Percentiles rank a stretch among this genome's conserved stretches.
These are phyloP conservation scores for Rhizopogon sp. DNA, from an alignment of 768 basidiomycete genomes.

Conservation along the genomic window DNA sequence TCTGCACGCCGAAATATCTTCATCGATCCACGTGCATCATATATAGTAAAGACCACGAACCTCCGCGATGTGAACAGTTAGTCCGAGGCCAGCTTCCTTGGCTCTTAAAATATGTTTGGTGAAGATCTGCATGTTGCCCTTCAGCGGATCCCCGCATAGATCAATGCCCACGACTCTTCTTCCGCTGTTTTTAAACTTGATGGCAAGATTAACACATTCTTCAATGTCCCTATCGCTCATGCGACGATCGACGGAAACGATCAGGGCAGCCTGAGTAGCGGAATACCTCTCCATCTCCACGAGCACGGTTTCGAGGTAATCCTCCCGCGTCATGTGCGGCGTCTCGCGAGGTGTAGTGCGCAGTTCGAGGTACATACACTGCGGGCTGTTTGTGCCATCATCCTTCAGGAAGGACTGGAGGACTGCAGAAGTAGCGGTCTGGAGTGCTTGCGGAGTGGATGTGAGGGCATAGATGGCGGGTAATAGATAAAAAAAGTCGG, in stretches of 20 bases:
- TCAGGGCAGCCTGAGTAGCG: constrained; percentile 46
- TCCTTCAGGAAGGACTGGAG: constrained; percentile 52
- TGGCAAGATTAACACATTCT: constrained; percentile 57
- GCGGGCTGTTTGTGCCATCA: constrained; percentile 23
- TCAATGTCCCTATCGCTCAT: constrained; percentile 48
- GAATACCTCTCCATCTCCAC: constrained; percentile 58
- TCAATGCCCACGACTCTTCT: constrained; percentile 73
- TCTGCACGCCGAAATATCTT: constrained; percentile 30
- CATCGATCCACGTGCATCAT: not conserved
- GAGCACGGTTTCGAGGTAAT: constrained; percentile 65
- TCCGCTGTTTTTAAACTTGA: constrained; percentile 48
- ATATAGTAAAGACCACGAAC: constrained; percentile 29
- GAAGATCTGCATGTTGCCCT: constrained; percentile 53
- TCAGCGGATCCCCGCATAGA: constrained; percentile 70
- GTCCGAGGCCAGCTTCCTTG: constrained; percentile 53
- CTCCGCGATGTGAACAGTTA: constrained; percentile 87
- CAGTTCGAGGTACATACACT: constrained; percentile 76
- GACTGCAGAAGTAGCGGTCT: constrained; percentile 57
- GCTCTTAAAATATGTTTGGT: constrained; percentile 47
- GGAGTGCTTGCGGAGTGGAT: constrained; percentile 50
- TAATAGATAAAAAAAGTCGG: constrained; percentile 73
- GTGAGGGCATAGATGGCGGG: constrained; percentile 78
- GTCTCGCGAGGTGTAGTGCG: constrained; percentile 73
- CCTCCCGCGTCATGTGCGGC: constrained; percentile 46
- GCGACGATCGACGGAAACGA: constrained; percentile 71